Conservation (phyloP, 495 filamentous ascomycete genomes). For the Halenospora varia region DNA sequence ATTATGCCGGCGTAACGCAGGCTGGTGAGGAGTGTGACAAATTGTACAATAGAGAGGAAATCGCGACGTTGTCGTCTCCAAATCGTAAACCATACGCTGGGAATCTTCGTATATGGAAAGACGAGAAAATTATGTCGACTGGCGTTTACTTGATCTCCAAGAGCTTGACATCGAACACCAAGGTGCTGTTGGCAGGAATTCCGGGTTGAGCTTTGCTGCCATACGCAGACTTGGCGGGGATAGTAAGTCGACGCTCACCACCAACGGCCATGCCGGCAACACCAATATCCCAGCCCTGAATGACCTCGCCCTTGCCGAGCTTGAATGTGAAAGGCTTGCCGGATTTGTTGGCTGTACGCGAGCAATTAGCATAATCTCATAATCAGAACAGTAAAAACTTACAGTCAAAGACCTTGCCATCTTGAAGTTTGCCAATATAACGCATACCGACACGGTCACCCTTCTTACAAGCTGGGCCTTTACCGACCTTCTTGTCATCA, state of each 20-base stretch:
- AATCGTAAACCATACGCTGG: slow-evolving; percentile 16
- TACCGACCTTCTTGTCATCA: slow-evolving; percentile 90
- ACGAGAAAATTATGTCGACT: not conserved
- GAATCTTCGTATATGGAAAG: slow-evolving; percentile 5
- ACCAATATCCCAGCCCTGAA: slow-evolving; percentile 98
- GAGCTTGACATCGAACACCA: slow-evolving; percentile 92
- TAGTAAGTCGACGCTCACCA: slow-evolving; percentile 85
- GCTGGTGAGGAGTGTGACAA: slow-evolving; percentile 25
- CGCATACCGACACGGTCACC: slow-evolving; percentile 86
- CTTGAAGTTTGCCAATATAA: slow-evolving; percentile 93
- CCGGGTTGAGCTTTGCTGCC: slow-evolving; percentile 72
- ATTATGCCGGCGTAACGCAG: slow-evolving; percentile 24
- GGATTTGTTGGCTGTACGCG: slow-evolving; percentile 80
- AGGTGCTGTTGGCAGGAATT: slow-evolving; percentile 84
- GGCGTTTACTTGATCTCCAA: slow-evolving; percentile 57
- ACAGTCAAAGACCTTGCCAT: slow-evolving; percentile 93
- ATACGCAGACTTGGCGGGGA: slow-evolving; percentile 82
- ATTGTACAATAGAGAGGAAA: slow-evolving; percentile 22
- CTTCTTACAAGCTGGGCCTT: slow-evolving; percentile 74
- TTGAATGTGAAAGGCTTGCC: slow-evolving; percentile 95
- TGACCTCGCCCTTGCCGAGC: slow-evolving; percentile 89
- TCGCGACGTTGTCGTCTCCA: slow-evolving; percentile 10
- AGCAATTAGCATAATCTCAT: slow-evolving; percentile 27
- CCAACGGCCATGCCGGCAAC: slow-evolving; percentile 86
- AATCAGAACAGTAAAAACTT: slow-evolving; percentile 34